These are phyloP conservation scores for Hyphopichia wangnamkhiaoensis DNA, from an alignment of 1,139 yeast genomes.

Conservation along the genomic window DNA sequence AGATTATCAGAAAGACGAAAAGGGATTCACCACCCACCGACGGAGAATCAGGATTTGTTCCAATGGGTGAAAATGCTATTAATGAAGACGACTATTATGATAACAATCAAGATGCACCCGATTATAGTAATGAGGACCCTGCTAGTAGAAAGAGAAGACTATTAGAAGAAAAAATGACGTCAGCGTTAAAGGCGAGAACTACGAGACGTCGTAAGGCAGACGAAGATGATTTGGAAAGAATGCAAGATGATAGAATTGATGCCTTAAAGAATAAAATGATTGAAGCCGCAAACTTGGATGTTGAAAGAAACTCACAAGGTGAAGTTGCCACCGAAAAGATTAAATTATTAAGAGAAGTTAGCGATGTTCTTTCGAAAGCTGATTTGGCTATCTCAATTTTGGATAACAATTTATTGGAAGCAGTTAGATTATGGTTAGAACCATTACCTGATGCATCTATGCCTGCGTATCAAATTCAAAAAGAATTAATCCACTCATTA, in stretches of 20 bases:
- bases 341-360: conserved; percentile 77
- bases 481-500: conserved; percentile 75
- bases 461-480: conserved; percentile 96
- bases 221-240: conserved; percentile 90
- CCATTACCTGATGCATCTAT: conserved; percentile 97
- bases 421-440: conserved; percentile 95
- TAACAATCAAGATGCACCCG: conserved; percentile 8
- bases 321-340: conserved; percentile 86
- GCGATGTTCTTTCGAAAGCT: conserved; percentile 73
- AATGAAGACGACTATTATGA: conserved; percentile 11
- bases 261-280: conserved; percentile 87
- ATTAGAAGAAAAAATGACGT: conserved; percentile 79
- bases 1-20: conserved; percentile 35
- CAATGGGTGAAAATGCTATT: conserved; percentile 12
- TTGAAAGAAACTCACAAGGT: conserved; percentile 75
- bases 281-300: conserved; percentile 87
- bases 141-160: conserved; percentile 65
- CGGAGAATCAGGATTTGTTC: conserved; percentile 14
- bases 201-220: conserved; percentile 63
- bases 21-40: conserved; percentile 9
- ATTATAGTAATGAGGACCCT: conserved; percentile 43
- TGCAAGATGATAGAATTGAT: conserved; percentile 90
- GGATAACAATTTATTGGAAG: conserved; percentile 91
- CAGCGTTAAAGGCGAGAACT: conserved; percentile 69
- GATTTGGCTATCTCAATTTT: conserved; percentile 88